Evolutionary conservation across 2,329 filamentous ascomycete genomes (phyloP).

Genomic region (Cryphonectria carpinicola): DNA sequence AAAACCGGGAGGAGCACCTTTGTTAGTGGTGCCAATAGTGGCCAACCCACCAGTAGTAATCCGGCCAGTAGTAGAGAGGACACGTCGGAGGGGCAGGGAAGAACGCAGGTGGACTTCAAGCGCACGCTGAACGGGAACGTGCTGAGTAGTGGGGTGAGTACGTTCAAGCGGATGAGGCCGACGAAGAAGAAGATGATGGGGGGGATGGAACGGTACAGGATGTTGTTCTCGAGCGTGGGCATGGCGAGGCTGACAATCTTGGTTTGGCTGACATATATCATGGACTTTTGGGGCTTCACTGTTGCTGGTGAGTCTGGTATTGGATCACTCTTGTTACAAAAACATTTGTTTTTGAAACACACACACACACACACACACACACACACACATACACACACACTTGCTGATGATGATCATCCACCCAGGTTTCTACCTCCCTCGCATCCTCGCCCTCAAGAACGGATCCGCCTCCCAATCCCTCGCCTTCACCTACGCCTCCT

Average conservation of each 20-base stretch:
- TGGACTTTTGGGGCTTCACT: slow-evolving; percentile 46
- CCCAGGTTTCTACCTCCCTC: slow-evolving; percentile 48
- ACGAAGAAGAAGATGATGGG: slow-evolving; percentile 27
- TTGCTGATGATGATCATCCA: not conserved
- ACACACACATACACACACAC: not conserved
- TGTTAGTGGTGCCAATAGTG: slow-evolving; percentile 31
- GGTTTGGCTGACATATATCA: slow-evolving; percentile 44
- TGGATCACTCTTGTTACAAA: not conserved
- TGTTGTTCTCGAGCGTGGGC: slow-evolving; percentile 39
- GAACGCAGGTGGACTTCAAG: slow-evolving; percentile 15
- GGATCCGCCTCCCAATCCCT: slow-evolving; percentile 48
- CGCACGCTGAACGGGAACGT: slow-evolving; percentile 22
- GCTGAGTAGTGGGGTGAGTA: slow-evolving; percentile 14
- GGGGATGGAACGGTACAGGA: slow-evolving; percentile 36
- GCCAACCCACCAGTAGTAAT: not conserved
- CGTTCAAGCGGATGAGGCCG: slow-evolving; percentile 23
- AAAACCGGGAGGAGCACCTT: slow-evolving; percentile 13
- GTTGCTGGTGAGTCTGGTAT: slow-evolving; percentile 38
- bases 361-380: not conserved
- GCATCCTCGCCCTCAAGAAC: slow-evolving; percentile 57
- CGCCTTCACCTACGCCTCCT: slow-evolving; percentile 53
- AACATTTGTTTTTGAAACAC: not conserved
- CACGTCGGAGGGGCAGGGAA: not conserved
- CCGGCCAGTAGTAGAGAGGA: not conserved
- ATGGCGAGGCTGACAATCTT: slow-evolving; percentile 43